phyloP scores from a whole-genome alignment of 208 protist species.

The Trypanosoma scelopori region DNA sequence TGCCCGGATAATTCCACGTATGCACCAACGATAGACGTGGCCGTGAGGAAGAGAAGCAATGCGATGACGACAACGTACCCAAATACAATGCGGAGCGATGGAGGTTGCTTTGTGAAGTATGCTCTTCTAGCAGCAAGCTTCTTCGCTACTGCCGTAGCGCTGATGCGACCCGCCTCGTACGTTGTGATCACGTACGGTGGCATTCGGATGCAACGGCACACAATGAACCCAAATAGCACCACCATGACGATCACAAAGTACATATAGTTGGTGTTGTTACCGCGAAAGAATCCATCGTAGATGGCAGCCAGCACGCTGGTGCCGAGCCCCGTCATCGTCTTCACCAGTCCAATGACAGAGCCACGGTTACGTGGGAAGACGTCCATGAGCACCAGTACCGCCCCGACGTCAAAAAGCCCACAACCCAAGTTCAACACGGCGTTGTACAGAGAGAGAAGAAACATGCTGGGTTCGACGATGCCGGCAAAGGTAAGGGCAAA shows the following conservation, averaged over 20 bases:
- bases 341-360: constrained; percentile 5
- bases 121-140: constrained; percentile 37
- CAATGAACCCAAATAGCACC: constrained; percentile 38
- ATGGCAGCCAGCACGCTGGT: neutral
- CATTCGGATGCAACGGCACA: constrained; percentile 49
- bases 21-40: constrained; percentile 45
- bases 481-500: constrained; percentile 45
- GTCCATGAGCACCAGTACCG: constrained; percentile 36
- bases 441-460: constrained; percentile 42
- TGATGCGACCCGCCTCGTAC: constrained; percentile 47
- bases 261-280: neutral
- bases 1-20: constrained; percentile 21
- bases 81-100: constrained; percentile 53
- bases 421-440: constrained; percentile 42
- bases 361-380: constrained; percentile 61
- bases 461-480: constrained; percentile 27
- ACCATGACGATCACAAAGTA: constrained; percentile 30
- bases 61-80: constrained; percentile 50
- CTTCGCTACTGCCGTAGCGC: constrained; percentile 29
- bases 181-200: constrained; percentile 78
- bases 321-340: constrained; percentile 26
- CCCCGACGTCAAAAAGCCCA: constrained; percentile 39
- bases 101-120: constrained; percentile 69
- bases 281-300: constrained; percentile 2
- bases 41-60: constrained; percentile 61